Conservation (phyloP, 148 eudicot species). For the Fagopyrum esculentum region DNA sequence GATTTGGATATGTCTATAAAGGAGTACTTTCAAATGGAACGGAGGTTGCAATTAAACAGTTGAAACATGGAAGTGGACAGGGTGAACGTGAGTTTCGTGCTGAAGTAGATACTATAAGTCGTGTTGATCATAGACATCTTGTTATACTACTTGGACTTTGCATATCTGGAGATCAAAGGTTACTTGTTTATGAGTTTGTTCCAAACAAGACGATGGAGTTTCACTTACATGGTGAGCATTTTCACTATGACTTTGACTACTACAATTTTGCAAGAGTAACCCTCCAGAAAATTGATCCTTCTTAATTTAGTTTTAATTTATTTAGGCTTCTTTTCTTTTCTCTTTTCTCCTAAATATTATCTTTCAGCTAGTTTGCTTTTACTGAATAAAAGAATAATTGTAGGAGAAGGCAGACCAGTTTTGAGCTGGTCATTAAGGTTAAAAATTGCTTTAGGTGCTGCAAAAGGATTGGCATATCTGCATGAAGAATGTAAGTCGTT, state of each 20-base stretch:
- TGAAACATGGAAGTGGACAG: slow-evolving; percentile 13
- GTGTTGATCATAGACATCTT: slow-evolving; percentile 14
- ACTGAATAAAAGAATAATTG: slow-evolving; percentile 3
- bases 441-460: slow-evolving; percentile 13
- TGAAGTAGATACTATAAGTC: slow-evolving; percentile 11
- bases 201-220: slow-evolving; percentile 13
- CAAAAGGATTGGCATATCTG: slow-evolving; percentile 13
- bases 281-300: background rate
- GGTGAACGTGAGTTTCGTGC: slow-evolving; percentile 9
- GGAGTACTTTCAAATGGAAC: slow-evolving; percentile 11
- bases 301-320: background rate
- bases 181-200: slow-evolving; percentile 14
- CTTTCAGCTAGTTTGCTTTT: background rate
- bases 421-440: slow-evolving; percentile 7
- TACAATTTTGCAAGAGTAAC: slow-evolving; percentile 2
- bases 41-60: slow-evolving; percentile 11
- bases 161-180: slow-evolving; percentile 1
- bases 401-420: background rate
- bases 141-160: slow-evolving; percentile 8
- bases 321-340: background rate
- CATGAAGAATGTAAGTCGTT: slow-evolving; percentile 11
- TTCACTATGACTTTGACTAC: background rate
- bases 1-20: slow-evolving; percentile 12
- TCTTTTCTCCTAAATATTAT: background rate
- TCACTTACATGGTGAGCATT: slow-evolving; percentile 10